Percentiles rank a stretch among this genome's conserved stretches.
Conservation (phyloP, 2,329 filamentous ascomycete species). For the Aspergillus ochraceus region DNA sequence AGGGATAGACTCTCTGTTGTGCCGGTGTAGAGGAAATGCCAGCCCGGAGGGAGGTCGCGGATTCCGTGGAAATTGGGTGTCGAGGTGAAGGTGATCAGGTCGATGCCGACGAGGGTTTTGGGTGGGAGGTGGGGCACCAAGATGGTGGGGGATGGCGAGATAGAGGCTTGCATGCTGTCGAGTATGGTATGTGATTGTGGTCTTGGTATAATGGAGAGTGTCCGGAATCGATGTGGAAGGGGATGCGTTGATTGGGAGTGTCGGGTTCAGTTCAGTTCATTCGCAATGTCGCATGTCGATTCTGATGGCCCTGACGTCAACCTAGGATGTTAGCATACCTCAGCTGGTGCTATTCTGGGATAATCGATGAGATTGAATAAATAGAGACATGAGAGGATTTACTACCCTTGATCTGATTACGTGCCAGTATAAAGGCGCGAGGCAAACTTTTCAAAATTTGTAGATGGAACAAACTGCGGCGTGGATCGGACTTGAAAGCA, state of each 20-base stretch:
- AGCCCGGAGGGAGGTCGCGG: slow-evolving; percentile 57
- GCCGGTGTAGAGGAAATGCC: slow-evolving; percentile 63
- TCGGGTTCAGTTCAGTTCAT: neutral
- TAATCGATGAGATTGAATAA: neutral
- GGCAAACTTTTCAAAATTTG: neutral
- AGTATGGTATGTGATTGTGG: neutral
- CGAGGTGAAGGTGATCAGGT: slow-evolving; percentile 62
- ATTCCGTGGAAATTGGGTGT: slow-evolving; percentile 62
- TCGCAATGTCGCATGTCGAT: neutral
- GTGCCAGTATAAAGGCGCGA: no score
- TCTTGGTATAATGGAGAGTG: neutral
- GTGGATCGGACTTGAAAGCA: neutral
- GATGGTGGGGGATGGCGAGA: slow-evolving; percentile 41
- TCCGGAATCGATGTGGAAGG: neutral
- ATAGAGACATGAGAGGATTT: neutral
- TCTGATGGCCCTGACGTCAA: slow-evolving; percentile 6
- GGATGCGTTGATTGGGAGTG: neutral
- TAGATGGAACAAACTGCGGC: neutral
- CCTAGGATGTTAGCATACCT: neutral
- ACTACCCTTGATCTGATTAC: no score
- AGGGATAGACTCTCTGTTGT: slow-evolving; percentile 59
- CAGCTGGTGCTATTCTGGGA: neutral
- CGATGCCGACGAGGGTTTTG: slow-evolving; percentile 52
- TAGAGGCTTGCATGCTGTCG: neutral
- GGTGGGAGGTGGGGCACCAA: slow-evolving; percentile 47